A percentile compares a stretch with the other conserved stretches of the same genome.
These are phyloP conservation scores for Pichia sp. DNA, from an alignment of 1,139 yeast genomes.

Conservation along the genomic window DNA sequence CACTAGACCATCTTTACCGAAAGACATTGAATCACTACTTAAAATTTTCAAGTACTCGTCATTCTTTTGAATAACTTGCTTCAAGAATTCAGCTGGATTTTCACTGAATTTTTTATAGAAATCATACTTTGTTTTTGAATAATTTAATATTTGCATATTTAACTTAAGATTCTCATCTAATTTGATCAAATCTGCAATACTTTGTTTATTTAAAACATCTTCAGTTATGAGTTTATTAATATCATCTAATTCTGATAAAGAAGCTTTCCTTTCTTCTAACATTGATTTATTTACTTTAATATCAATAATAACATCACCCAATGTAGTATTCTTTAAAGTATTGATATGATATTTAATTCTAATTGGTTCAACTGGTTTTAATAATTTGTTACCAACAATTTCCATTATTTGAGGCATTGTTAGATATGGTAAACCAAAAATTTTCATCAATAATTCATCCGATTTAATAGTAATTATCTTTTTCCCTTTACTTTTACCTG, in stretches of 20 bases:
- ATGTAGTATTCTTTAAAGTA: constrained; percentile 68
- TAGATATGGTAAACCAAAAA: constrained; percentile 49
- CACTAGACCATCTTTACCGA: constrained; percentile 78
- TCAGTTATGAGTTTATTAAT: constrained; percentile 32
- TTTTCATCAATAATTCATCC: constrained; percentile 56
- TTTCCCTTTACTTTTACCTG: constrained; percentile 17
- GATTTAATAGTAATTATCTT: constrained; percentile 45
- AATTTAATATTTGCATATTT: constrained; percentile 48
- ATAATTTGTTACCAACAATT: constrained; percentile 54
- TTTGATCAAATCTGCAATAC: constrained; percentile 35
- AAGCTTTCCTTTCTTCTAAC: constrained; percentile 22
- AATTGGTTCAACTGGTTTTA: constrained; percentile 74
- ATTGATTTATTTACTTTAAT: constrained; percentile 41
- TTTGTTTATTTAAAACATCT: constrained; percentile 25
- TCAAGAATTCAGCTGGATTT: constrained; percentile 71
- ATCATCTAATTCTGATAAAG: constrained; percentile 24
- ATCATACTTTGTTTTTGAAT: constrained; percentile 53
- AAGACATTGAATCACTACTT: constrained; percentile 71
- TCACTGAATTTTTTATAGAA: constrained; percentile 70
- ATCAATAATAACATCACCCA: constrained; percentile 79
- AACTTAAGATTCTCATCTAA: constrained; percentile 43
- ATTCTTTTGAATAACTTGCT: constrained; percentile 35
- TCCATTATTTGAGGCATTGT: constrained; percentile 73
- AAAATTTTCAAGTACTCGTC: constrained; percentile 65
- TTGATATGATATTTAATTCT: constrained; percentile 66